These are phyloP conservation scores for Vitis labrusca DNA, from an alignment of 164 flowering plant genomes.

Conservation along the genomic window DNA sequence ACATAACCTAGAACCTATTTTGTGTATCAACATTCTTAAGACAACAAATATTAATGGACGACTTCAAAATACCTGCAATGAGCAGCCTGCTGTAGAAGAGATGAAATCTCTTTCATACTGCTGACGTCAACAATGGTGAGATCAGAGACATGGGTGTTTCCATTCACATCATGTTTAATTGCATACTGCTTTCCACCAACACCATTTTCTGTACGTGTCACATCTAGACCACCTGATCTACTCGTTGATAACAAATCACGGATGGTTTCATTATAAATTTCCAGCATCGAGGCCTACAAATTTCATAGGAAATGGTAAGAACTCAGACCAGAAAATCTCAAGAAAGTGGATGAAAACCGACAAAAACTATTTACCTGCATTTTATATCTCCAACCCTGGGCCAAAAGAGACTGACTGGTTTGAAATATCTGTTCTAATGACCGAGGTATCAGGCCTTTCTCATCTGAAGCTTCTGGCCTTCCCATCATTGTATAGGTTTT, in stretches of 20 bases:
- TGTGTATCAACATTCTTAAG: too few species aligned
- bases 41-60: neutral
- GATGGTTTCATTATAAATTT: slow-evolving; percentile 91
- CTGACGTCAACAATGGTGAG: slow-evolving; percentile 90
- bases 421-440: slow-evolving; percentile 55
- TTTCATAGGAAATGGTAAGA: neutral
- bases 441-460: slow-evolving; percentile 55
- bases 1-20: too few species aligned
- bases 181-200: slow-evolving; percentile 65
- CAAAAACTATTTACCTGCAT: slow-evolving; percentile 39
- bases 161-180: slow-evolving; percentile 87
- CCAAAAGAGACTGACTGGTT: slow-evolving; percentile 37
- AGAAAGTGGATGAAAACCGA: neutral
- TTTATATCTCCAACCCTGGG: slow-evolving; percentile 54
- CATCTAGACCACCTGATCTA: slow-evolving; percentile 36
- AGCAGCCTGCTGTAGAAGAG: slow-evolving; percentile 79
- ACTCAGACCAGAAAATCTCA: neutral
- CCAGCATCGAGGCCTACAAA: slow-evolving; percentile 86
- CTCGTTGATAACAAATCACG: slow-evolving; percentile 73
- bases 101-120: slow-evolving; percentile 76
- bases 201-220: slow-evolving; percentile 36
- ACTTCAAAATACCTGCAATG: slow-evolving; percentile 72
- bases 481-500: slow-evolving; percentile 66
- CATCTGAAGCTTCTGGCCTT: slow-evolving; percentile 39
- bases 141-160: slow-evolving; percentile 85